Evolutionary conservation across 2,329 filamentous ascomycete genomes (phyloP).

Genomic region (Aspergillus carbonarius): DNA sequence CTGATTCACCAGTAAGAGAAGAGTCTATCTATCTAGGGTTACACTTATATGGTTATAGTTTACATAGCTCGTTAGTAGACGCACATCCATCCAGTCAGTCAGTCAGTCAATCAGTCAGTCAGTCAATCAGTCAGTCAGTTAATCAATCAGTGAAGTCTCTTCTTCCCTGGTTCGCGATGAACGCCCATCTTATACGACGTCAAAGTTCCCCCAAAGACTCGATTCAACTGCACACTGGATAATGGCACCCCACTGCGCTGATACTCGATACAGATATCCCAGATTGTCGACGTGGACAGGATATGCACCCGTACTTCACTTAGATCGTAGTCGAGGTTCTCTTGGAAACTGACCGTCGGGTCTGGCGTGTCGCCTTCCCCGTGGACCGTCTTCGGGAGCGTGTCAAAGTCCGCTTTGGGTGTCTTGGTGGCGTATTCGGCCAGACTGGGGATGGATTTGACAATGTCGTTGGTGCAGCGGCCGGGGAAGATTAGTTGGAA

Average conservation of each 20-base stretch:
- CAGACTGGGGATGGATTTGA: conserved; percentile 35
- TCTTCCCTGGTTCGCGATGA: conserved; percentile 1
- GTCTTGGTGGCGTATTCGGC: conserved; percentile 28
- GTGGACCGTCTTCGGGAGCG: conserved; percentile 21
- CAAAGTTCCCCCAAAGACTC: conserved; percentile 30
- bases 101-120: too few relatives aligned
- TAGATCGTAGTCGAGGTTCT: conserved; percentile 37
- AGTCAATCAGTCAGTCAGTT: too few relatives aligned
- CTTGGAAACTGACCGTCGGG: conserved; percentile 24
- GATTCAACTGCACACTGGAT: conserved; percentile 23
- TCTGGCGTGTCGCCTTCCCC: conserved; percentile 13
- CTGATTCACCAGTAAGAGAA: neutral
- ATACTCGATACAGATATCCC: conserved; percentile 41
- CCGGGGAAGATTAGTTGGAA: conserved; percentile 31
- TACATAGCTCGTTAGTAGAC: too few relatives aligned
- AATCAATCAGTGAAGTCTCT: neutral
- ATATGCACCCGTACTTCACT: conserved; percentile 29
- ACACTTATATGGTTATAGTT: neutral
- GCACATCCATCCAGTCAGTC: neutral
- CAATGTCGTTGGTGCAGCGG: conserved; percentile 30
- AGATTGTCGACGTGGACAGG: conserved; percentile 31
- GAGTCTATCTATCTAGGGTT: neutral
- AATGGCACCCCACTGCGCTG: conserved; percentile 28
- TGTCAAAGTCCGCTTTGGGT: conserved; percentile 26
- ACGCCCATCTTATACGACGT: conserved; percentile 26